These are phyloP conservation scores for Butyriboletus loyo DNA, from an alignment of 768 basidiomycete genomes.

Conservation along the genomic window DNA sequence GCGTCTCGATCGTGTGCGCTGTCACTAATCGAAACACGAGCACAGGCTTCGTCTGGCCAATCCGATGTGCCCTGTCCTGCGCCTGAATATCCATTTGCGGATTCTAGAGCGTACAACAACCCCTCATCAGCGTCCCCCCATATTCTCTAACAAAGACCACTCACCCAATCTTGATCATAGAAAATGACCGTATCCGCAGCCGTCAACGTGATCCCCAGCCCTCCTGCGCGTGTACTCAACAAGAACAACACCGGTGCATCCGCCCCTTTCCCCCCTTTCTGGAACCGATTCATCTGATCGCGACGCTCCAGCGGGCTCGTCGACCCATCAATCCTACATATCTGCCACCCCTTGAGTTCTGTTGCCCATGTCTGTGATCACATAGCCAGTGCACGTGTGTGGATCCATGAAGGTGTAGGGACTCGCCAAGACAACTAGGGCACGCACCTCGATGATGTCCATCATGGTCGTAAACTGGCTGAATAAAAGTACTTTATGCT, in stretches of 20 bases:
- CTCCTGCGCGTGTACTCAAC: conserved; percentile 91
- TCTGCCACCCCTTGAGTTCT: conserved; percentile 75
- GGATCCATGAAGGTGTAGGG: not conserved
- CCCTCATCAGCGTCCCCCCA: conserved; percentile 1
- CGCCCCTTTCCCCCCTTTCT: conserved; percentile 58
- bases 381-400: not conserved
- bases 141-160: not conserved
- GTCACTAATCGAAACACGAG: conserved; percentile 86
- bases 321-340: conserved; percentile 91
- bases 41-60: conserved; percentile 90
- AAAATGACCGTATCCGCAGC: conserved; percentile 45
- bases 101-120: conserved; percentile 45
- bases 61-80: conserved; percentile 92
- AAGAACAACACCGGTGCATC: conserved; percentile 77
- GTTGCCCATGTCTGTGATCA: conserved; percentile 62
- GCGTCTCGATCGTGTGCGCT: conserved; percentile 87
- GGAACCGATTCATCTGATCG: conserved; percentile 83
- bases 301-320: conserved; percentile 80
- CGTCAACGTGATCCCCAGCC: conserved; percentile 93
- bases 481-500: conserved; percentile 84
- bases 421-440: not conserved
- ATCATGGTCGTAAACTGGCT: conserved; percentile 97
- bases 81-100: conserved; percentile 98
- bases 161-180: conserved; percentile 24
- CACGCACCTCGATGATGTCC: conserved; percentile 83